Evolutionary conservation across 345 rosid genomes (phyloP), one percentile per base, ranked within the genome.

Genomic region (Brassica juncea): DNA sequence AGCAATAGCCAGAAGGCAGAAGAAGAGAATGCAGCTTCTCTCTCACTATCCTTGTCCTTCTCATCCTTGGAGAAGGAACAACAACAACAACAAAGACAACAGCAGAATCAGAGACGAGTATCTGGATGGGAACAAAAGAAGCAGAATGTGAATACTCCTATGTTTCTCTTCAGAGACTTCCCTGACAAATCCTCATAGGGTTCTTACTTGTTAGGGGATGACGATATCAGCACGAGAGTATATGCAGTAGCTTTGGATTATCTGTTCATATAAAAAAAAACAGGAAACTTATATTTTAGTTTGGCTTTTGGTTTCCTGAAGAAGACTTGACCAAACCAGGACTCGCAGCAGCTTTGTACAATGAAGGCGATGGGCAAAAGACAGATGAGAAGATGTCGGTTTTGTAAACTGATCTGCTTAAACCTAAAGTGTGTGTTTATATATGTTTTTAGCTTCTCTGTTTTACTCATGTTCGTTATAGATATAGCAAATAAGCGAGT

Each of bases 21-120:
- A 80, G 83, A 84, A 72, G 87, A 12, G 2, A 21, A 47, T 27
- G 58, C 69, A 79, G 92, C 92, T 16, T 85, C 99, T 59, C 95
- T 94, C 69, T 87, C 97, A 21, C 90, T 92, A 6, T 94, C 98
- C 3, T 88, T 94, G 70, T 85, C 93, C 8, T 91, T 91, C 37
- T 92, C 97, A 11, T 87, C 84, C 77, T 74, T 86, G 6, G 88
- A 89, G 5, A 84, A 82, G 79, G 88, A 86, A 70, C 80, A 76
- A 66, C 86, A 89, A 67, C 77, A 70, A 67, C 79, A 70, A 69
- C 73, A 61, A 14, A 6, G 79, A 32, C 77, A 83, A 27, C 85
- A 87, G 67, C 81, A 52, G 71, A 55, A 21, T 8, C 54, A 44
- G 61, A 72, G 65, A 69, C 23, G 37, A 30, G 23, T 49, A 42